Evolutionary conservation across 177 flowering plant genomes (phyloP).

Genomic region (Telopea speciosissima): DNA sequence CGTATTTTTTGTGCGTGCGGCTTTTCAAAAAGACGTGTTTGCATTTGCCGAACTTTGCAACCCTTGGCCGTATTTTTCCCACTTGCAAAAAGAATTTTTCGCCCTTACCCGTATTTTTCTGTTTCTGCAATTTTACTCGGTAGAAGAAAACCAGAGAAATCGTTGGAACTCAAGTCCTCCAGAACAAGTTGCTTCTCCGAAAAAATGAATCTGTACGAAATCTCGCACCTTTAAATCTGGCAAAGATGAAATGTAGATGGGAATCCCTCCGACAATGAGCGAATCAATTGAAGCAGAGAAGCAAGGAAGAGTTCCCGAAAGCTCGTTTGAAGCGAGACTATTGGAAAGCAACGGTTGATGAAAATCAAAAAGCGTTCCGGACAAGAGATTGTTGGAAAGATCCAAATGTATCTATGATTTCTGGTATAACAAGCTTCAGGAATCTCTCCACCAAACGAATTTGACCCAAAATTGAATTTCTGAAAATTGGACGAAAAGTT

Average conservation of each 20-base stretch:
- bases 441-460: slow-evolving; percentile 51
- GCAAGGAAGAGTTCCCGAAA: slow-evolving; percentile 83
- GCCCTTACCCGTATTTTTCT: no score
- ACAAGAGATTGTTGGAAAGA: slow-evolving; percentile 48
- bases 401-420: slow-evolving; percentile 50
- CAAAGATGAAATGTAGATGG: slow-evolving; percentile 66
- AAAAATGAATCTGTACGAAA: slow-evolving; percentile 70
- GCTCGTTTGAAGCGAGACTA: slow-evolving; percentile 46
- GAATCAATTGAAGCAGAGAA: slow-evolving; percentile 45
- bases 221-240: slow-evolving; percentile 38
- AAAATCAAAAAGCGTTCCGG: slow-evolving; percentile 50
- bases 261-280: slow-evolving; percentile 73
- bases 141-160: slow-evolving; percentile 59
- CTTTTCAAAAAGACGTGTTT: no score
- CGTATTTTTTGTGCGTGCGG: no score
- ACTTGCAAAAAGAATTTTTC: no score
- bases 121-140: slow-evolving; percentile 54
- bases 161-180: slow-evolving; percentile 81
- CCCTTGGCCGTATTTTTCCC: no score
- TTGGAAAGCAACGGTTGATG: slow-evolving; percentile 44
- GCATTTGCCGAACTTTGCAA: no score
- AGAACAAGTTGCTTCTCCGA: slow-evolving; percentile 56
- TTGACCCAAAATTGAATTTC: slow-evolving; percentile 45
- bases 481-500: slow-evolving; percentile 50
- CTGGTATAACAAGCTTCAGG: slow-evolving; percentile 51